Evolutionary conservation across 148 eudicot genomes (phyloP), one percentile per base, ranked within the genome.

Genomic region (Vaccinium darrowii): DNA sequence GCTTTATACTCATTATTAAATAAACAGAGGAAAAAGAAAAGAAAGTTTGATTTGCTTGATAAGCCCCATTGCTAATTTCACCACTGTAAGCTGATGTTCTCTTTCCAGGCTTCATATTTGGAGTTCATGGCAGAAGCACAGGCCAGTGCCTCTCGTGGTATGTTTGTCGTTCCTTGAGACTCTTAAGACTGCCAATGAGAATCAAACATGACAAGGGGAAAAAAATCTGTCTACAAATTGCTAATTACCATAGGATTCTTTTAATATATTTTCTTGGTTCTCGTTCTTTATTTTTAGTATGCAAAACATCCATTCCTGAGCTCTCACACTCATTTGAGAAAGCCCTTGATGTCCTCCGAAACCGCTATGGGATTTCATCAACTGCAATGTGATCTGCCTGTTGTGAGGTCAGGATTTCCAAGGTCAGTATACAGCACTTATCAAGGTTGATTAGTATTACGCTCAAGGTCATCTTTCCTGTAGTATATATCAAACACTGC

Each of bases 271-370:
- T 30, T 76, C 47, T 52, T 60, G 4, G 3, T 74, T 53, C 83
- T 83, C 12, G 2, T 50, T 4, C 7, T 75, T 39, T 18, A 72
- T 36, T 87, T 88, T 36, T 97, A 95, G 98, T 92, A 50, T 93
- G 92, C 86, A 92, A 94, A 85, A 89, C 91, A 82, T 81, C 94
- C 73, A 90, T 94, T 69, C 95, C 98, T 56, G 94, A 92, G 89
- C 91, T 92, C 83, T 87, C 88, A 69, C 91, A 94, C 71, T 89
- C 91, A 52, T 86, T 92, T 72, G 95, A 94, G 89, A 90, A 92
- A 87, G 85, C 90, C 74, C 87, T 94, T 76, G 93, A 91, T 87
- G 86, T 86, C 89, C 91, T 95, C 18, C 87, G 91, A 76, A 93
- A 83, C 85, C 94, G 94, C 47, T 92, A 88, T 80, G 94, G 92